Evolutionary conservation across 2,329 filamentous ascomycete species (phyloP), one percentile per base, ranked within the genome.

Genomic region (Aspergillus neoniger): DNA sequence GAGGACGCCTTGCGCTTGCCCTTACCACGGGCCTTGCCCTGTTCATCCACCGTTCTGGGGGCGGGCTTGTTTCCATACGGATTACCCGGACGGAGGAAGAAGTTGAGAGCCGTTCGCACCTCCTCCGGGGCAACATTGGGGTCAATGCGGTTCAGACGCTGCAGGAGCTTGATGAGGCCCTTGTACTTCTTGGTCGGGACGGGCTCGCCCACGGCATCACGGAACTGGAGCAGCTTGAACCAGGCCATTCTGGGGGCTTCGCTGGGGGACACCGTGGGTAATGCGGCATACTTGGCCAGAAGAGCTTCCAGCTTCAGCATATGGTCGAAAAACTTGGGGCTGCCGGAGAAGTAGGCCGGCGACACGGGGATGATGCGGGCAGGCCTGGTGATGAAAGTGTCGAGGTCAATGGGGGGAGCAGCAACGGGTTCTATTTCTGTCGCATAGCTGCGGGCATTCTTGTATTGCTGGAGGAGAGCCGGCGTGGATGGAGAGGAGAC

Each of bases 281-380:
- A 84, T 25, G 87, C 82, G 59, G 86, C 83, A 74, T 95, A 89
- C 76, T 87, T 88, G 56, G 86, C 86, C 59, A 90, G 79, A 23
- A 98, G 83, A 10, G 85, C 82, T 69, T 91, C 86, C 51, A 99
- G 83, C 49, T 82, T 80, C 66, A 98, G 85, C 68, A 90, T 86
- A 70, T 91, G 86, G 78, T 99, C 95, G 77, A 89, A 95, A 82
- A 96, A 97, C 57, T 85, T 83, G 1, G 93, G 90, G 63, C 89
- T 89, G 55, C 89, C 89, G 55, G 92, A 93, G 81, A 98, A 99
- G 80, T 99, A 99, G n/a, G 94, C 95, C 2, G 91, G 88, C 38
- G 93, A 96, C 25, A 85, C 84, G 19, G 95, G 95, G 38, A 97
- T 81, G 21, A 96, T 82, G 66, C 95, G 91, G 56, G 91, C 88